phyloP scores from a whole-genome alignment of 1,139 yeast species.

The Citeromyces siamensis region DNA sequence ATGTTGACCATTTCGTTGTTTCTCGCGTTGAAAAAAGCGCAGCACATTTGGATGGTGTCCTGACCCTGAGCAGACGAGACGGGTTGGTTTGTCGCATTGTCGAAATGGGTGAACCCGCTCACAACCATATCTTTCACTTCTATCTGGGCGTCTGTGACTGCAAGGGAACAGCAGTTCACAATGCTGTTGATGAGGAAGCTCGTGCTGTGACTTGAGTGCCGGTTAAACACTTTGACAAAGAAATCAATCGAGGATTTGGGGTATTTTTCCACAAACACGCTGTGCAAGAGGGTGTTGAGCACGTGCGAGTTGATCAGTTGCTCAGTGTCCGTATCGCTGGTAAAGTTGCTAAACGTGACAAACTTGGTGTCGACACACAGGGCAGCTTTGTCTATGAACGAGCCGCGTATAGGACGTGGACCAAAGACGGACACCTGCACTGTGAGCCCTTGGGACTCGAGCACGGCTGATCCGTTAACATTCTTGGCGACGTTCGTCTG shows the following conservation, averaged over 20 bases:
- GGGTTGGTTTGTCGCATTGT: slow-evolving; percentile 7
- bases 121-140: slow-evolving; percentile 62
- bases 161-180: slow-evolving; percentile 53
- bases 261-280: slow-evolving; percentile 57
- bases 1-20: slow-evolving; percentile 42
- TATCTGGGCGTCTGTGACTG: slow-evolving; percentile 75
- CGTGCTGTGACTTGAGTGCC: slow-evolving; percentile 22
- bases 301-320: slow-evolving; percentile 41
- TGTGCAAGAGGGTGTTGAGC: slow-evolving; percentile 44
- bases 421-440: slow-evolving; percentile 74
- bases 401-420: slow-evolving; percentile 76
- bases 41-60: slow-evolving; percentile 15
- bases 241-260: slow-evolving; percentile 86
- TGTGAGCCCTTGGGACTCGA: slow-evolving; percentile 54
- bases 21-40: slow-evolving; percentile 37
- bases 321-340: slow-evolving; percentile 33
- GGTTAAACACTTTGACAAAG: slow-evolving; percentile 52
- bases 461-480: slow-evolving; percentile 74
- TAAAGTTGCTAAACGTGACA: slow-evolving; percentile 31
- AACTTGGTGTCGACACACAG: slow-evolving; percentile 58
- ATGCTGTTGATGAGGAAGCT: slow-evolving; percentile 29
- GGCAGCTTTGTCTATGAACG: slow-evolving; percentile 58
- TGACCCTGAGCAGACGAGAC: slow-evolving; percentile 10
- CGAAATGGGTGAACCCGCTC: slow-evolving; percentile 3
- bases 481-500: slow-evolving; percentile 56